Evolutionary conservation across 768 basidiomycete species (phyloP).

Genomic region (Russula earlei): DNA sequence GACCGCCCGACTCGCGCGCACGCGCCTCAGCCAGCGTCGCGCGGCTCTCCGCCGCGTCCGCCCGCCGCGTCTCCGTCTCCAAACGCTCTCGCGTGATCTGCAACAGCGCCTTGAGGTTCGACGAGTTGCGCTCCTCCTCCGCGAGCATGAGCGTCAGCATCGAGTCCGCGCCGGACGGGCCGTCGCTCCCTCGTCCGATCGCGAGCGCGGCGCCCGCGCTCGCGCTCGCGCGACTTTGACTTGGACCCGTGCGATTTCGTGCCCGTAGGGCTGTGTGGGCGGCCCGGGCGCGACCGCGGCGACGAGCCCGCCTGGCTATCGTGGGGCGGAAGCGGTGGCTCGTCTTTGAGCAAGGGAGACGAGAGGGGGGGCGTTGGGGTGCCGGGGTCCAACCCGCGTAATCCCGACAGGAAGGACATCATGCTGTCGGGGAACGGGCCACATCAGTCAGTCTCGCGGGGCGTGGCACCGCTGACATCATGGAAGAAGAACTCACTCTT

Average conservation of each 20-base stretch:
- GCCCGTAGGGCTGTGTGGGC: conserved; percentile 9
- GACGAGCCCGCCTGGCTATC: neutral
- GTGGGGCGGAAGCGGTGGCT: neutral
- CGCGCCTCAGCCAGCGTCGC: conserved; percentile 19
- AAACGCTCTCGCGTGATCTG: conserved; percentile 17
- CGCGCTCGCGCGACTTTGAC: conserved; percentile 15
- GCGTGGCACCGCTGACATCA: neutral
- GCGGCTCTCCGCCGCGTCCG: conserved; percentile 18
- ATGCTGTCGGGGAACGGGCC: neutral
- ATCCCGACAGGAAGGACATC: conserved; percentile 11
- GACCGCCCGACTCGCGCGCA: conserved; percentile 7
- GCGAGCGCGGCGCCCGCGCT: neutral
- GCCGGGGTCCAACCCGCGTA: neutral
- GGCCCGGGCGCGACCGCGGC: neutral
- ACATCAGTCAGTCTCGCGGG: neutral
- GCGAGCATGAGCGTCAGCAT: conserved; percentile 20
- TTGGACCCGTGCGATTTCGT: conserved; percentile 8
- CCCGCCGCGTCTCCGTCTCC: conserved; percentile 15
- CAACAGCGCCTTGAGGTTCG: conserved; percentile 18
- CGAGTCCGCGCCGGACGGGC: conserved; percentile 11
- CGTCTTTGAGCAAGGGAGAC: conserved; percentile 5
- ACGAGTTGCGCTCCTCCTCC: conserved; percentile 20
- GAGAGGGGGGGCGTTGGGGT: neutral
- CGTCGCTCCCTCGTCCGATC: conserved; percentile 8
- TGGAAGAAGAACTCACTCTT: conserved; percentile 8